A percentile compares a stretch with the other conserved stretches of the same genome.
Conservation (phyloP, 306 rosid species). For the Ammopiptanthus mongolicus region DNA sequence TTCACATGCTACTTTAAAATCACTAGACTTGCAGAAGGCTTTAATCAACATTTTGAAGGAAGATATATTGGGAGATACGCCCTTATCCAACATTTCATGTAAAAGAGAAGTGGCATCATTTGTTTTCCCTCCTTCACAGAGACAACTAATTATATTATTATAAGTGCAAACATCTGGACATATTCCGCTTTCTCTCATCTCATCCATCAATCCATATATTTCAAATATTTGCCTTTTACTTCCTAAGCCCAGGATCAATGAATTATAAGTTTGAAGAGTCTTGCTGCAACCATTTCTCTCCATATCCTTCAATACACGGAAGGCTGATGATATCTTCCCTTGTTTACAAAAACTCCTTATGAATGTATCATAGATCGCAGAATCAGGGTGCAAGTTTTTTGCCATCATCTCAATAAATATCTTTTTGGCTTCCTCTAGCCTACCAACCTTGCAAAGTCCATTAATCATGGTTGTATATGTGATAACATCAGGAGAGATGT, state of each 20-base stretch:
- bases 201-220: constrained; percentile 89
- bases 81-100: constrained; percentile 85
- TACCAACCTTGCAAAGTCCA: constrained; percentile 79
- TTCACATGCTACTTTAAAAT: constrained; percentile 59
- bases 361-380: constrained; percentile 59
- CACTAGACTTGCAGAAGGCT: constrained; percentile 63
- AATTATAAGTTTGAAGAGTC: constrained; percentile 86
- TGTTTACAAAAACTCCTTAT: constrained; percentile 66
- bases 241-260: constrained; percentile 74
- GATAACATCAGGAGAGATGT: constrained; percentile 65
- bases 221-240: constrained; percentile 70
- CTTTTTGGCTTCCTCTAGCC: constrained; percentile 85
- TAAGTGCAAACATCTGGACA: constrained; percentile 66
- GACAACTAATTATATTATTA: constrained; percentile 64
- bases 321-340: constrained; percentile 86
- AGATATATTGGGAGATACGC: constrained; percentile 66
- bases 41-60: constrained; percentile 70
- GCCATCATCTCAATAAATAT: constrained; percentile 77
- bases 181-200: constrained; percentile 84
- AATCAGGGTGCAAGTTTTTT: constrained; percentile 70
- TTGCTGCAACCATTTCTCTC: constrained; percentile 90
- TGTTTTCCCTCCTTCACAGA: constrained; percentile 70
- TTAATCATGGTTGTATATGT: constrained; percentile 70
- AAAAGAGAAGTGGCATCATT: constrained; percentile 76
- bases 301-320: constrained; percentile 90